Conservation (phyloP, 1,284 basidiomycete genomes). For the Xerocomus cyaneibrunnescens region DNA sequence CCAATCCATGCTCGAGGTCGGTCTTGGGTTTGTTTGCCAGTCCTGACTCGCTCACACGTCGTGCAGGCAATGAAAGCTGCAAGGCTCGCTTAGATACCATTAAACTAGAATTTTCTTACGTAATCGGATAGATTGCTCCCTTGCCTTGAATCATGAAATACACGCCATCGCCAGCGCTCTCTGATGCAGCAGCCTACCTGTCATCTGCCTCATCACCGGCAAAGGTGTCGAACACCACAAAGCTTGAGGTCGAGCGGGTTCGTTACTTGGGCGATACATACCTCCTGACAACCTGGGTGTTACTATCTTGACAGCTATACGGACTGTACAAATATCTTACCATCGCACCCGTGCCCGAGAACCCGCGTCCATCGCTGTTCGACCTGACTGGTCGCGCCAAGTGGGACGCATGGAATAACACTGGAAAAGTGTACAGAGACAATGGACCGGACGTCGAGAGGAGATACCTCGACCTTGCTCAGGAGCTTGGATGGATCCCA, state of each 20-base stretch:
- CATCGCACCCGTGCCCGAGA: conserved; percentile 52
- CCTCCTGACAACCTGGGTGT: conserved; percentile 32
- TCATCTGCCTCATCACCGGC: conserved; percentile 53
- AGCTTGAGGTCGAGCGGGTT: conserved; percentile 66
- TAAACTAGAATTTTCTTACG: conserved; percentile 23
- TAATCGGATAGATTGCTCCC: conserved; percentile 24
- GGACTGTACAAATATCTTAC: conserved; percentile 82
- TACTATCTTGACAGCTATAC: conserved; percentile 67
- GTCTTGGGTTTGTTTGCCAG: conserved; percentile 16
- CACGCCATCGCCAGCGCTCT: conserved; percentile 52
- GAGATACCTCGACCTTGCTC: conserved; percentile 73
- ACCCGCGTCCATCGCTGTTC: conserved; percentile 75
- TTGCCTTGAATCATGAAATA: conserved; percentile 23
- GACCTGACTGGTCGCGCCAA: conserved; percentile 81
- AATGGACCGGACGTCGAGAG: conserved; percentile 46
- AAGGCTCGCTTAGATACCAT: conserved; percentile 63
- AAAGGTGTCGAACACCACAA: conserved; percentile 55
- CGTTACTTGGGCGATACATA: conserved; percentile 20
- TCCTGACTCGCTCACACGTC: conserved; percentile 4
- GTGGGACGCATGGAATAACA: conserved; percentile 79
- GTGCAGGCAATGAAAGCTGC: conserved; percentile 80
- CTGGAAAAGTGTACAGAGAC: conserved; percentile 51
- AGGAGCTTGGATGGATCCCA: conserved; percentile 64
- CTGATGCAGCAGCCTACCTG: conserved; percentile 63
- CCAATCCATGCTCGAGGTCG: conserved; percentile 79